Conservation (phyloP, 805 yeast genomes). For the Ogataea angusta region DNA sequence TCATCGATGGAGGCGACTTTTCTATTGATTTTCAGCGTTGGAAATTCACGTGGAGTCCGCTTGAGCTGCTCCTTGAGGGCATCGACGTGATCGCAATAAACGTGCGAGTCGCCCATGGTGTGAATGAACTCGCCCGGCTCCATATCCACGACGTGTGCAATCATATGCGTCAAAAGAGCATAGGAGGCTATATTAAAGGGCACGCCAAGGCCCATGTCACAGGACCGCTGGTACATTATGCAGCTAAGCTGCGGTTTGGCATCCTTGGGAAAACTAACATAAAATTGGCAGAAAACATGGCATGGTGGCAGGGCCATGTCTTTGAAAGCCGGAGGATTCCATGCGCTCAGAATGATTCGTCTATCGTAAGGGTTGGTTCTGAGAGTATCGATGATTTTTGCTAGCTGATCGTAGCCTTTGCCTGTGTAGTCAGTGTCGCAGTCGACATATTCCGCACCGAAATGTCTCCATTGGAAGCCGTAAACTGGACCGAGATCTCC, state of each 20-base stretch:
- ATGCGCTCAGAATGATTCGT: slow-evolving; percentile 90
- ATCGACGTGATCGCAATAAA: slow-evolving; percentile 88
- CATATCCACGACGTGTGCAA: slow-evolving; percentile 92
- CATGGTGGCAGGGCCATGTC: slow-evolving; percentile 99
- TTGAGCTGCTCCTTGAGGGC: slow-evolving; percentile 78
- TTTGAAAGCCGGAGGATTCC: slow-evolving; percentile 96
- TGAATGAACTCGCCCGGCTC: slow-evolving; percentile 95
- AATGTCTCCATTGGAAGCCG: slow-evolving; percentile 99
- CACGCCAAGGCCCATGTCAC: slow-evolving; percentile 99
- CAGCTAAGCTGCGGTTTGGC: slow-evolving; percentile 74
- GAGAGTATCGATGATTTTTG: slow-evolving; percentile 71
- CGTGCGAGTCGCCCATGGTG: slow-evolving; percentile 96
- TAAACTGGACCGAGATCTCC: slow-evolving; percentile 98
- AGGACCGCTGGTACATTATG: slow-evolving; percentile 91
- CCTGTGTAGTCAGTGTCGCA: slow-evolving; percentile 86
- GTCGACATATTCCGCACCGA: slow-evolving; percentile 88
- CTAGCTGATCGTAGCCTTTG: slow-evolving; percentile 87
- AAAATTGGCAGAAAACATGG: slow-evolving; percentile 94
- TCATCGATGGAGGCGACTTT: slow-evolving; percentile 75
- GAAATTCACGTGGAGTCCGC: slow-evolving; percentile 77
- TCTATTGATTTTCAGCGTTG: slow-evolving; percentile 69
- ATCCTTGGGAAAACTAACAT: slow-evolving; percentile 75
- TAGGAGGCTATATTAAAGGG: slow-evolving; percentile 98
- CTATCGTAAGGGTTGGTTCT: slow-evolving; percentile 92
- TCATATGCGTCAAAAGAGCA: slow-evolving; percentile 88